These are phyloP conservation scores for Candida mattraensis DNA, from an alignment of 805 yeast genomes.

Conservation along the genomic window DNA sequence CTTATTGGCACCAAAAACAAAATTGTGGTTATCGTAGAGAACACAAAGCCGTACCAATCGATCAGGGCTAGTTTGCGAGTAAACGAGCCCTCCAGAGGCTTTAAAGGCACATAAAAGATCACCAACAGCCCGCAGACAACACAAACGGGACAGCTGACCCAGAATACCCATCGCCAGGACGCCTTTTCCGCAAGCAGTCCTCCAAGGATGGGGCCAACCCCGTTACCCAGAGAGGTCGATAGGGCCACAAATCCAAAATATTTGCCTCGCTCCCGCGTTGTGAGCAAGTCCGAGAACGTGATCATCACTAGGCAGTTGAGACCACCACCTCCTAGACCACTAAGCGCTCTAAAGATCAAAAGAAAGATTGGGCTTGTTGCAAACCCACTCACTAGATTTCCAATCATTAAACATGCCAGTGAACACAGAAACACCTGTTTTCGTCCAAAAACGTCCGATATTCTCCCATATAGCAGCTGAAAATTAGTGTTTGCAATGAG, in stretches of 20 bases:
- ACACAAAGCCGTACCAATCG: slow-evolving; percentile 38
- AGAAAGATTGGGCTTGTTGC: slow-evolving; percentile 47
- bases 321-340: slow-evolving; percentile 58
- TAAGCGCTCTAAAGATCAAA: slow-evolving; percentile 49
- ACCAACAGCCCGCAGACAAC: slow-evolving; percentile 12
- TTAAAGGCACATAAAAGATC: slow-evolving; percentile 28
- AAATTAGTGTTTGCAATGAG: slow-evolving; percentile 50
- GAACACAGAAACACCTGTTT: slow-evolving; percentile 43
- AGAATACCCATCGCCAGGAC: slow-evolving; percentile 55
- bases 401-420: slow-evolving; percentile 38
- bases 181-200: slow-evolving; percentile 45
- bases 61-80: slow-evolving; percentile 40
- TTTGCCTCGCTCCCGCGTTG: slow-evolving; percentile 51
- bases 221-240: slow-evolving; percentile 49
- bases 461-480: slow-evolving; percentile 51
- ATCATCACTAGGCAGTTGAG: slow-evolving; percentile 50
- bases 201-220: slow-evolving; percentile 57
- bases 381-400: slow-evolving; percentile 53
- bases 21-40: slow-evolving; percentile 42
- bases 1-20: slow-evolving; percentile 54
- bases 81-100: slow-evolving; percentile 36
- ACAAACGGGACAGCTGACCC: slow-evolving; percentile 43
- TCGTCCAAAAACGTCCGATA: slow-evolving; percentile 55
- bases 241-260: slow-evolving; percentile 55
- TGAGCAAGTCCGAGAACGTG: slow-evolving; percentile 51